A percentile compares a stretch with the other conserved stretches of the same genome.
Evolutionary conservation across 2,329 filamentous ascomycete genomes (phyloP).

Genomic region (Cladosporium cucumerinum): DNA sequence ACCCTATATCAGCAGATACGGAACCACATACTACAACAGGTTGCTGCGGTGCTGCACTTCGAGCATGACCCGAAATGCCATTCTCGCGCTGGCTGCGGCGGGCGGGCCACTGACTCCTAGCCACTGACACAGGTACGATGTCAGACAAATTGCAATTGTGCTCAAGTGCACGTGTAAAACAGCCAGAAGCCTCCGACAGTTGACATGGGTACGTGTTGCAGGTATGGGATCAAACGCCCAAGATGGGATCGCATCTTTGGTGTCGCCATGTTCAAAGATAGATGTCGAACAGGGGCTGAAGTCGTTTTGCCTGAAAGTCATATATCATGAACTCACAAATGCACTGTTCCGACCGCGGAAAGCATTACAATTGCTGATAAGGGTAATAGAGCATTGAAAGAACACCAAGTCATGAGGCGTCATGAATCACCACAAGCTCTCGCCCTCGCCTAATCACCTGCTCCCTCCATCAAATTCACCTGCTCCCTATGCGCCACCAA

Average conservation of each 20-base stretch:
- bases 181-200: background rate
- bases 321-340: background rate
- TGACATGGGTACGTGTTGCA: background rate
- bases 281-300: background rate
- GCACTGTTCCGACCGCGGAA: background rate
- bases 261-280: background rate
- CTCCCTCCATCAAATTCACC: constrained; percentile 31
- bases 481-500: constrained; percentile 27
- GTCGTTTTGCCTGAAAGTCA: background rate
- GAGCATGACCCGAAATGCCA: background rate
- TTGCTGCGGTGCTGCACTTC: background rate
- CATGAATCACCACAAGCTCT: constrained; percentile 26
- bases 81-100: background rate
- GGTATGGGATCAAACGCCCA: background rate
- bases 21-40: background rate
- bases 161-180: background rate
- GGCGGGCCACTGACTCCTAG: too few relatives aligned
- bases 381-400: background rate
- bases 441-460: constrained; percentile 38
- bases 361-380: background rate
- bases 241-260: background rate
- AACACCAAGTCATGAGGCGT: background rate
- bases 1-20: background rate
- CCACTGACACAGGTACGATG: background rate
- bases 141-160: background rate